phyloP scores from a whole-genome alignment of 164 flowering plant species.

The Stephania yunnanensis region DNA sequence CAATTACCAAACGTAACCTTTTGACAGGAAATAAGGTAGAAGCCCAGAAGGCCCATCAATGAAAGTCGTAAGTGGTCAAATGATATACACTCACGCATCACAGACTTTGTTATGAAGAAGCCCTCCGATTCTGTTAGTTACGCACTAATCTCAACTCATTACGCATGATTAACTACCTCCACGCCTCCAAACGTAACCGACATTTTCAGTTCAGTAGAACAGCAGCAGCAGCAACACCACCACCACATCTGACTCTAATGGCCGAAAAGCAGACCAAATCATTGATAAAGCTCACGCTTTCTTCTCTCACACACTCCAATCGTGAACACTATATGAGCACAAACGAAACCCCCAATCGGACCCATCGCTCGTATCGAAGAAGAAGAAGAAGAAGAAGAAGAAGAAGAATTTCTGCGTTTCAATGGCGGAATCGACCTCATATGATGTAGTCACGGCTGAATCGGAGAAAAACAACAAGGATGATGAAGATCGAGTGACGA shows the following conservation, averaged over 20 bases:
- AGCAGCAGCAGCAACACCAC: background rate
- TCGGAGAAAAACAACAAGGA: slow-evolving; percentile 28
- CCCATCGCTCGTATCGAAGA: too few species aligned
- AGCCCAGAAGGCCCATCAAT: too few species aligned
- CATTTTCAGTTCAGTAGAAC: slow-evolving; percentile 23
- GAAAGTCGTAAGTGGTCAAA: too few species aligned
- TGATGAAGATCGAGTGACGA: slow-evolving; percentile 44
- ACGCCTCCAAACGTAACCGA: slow-evolving; percentile 14
- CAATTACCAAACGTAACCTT: too few species aligned
- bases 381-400: too few species aligned
- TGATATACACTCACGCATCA: too few species aligned
- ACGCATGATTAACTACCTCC: background rate
- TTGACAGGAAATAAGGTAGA: too few species aligned
- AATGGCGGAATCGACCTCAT: background rate
- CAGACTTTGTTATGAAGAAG: too few species aligned
- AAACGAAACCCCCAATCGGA: background rate
- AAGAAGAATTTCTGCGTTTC: background rate
- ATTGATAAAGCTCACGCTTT: background rate
- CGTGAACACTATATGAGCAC: too few species aligned
- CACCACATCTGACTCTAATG: slow-evolving; percentile 6
- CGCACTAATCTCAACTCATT: too few species aligned
- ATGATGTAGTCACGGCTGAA: too few species aligned
- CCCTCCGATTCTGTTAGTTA: too few species aligned
- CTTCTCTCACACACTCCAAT: background rate
- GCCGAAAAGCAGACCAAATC: slow-evolving; percentile 7